These are phyloP conservation scores for Penicillium sumatraense DNA, from an alignment of 2,329 filamentous ascomycete species.

Conservation along the genomic window DNA sequence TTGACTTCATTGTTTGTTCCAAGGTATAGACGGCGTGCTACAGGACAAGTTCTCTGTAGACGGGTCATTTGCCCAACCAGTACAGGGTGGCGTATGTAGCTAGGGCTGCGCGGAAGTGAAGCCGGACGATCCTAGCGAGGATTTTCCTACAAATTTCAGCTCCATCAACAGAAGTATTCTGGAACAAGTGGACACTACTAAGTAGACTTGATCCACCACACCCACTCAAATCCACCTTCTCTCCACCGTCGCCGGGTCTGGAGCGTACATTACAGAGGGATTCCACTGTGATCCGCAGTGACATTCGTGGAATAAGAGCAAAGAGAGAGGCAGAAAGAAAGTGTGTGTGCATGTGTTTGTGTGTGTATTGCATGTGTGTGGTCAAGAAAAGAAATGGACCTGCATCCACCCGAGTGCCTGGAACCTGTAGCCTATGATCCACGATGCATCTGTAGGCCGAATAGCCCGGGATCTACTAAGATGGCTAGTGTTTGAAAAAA, in stretches of 20 bases:
- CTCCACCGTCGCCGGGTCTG: slow-evolving; percentile 5
- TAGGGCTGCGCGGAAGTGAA: slow-evolving; percentile 29
- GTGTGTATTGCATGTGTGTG: too few relatives aligned
- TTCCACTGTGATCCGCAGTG: slow-evolving; percentile 18
- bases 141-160: slow-evolving; percentile 7
- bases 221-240: neutral
- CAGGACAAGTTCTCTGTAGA: too few relatives aligned
- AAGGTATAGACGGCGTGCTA: too few relatives aligned
- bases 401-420: slow-evolving; percentile 13
- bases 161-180: slow-evolving; percentile 24
- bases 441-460: slow-evolving; percentile 13
- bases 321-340: neutral
- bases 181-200: slow-evolving; percentile 23
- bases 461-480: neutral
- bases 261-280: slow-evolving; percentile 15
- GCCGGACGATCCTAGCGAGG: slow-evolving; percentile 25
- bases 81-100: slow-evolving; percentile 1
- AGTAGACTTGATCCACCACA: neutral
- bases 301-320: slow-evolving; percentile 1
- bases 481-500: neutral
- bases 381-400: neutral
- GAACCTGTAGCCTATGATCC: slow-evolving; percentile 17
- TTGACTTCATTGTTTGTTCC: slow-evolving; percentile 7
- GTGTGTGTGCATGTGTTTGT: too few relatives aligned
- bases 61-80: neutral